These are phyloP conservation scores for Phytophthora aleatoria DNA, from an alignment of 352 stramenopile species.

Conservation along the genomic window DNA sequence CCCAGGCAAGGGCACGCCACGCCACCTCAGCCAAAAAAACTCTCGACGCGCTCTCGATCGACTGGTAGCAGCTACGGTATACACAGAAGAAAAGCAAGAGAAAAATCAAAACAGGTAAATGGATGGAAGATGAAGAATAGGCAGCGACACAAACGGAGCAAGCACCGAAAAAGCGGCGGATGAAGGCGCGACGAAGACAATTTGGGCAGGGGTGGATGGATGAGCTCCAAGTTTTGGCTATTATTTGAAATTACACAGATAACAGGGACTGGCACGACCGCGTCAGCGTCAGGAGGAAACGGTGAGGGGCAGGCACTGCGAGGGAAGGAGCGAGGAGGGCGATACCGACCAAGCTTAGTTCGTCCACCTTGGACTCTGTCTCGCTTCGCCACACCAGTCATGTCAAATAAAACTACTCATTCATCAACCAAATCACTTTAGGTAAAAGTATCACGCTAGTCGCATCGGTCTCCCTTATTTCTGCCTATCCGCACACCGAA, in stretches of 20 bases:
- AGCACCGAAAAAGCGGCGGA: conserved; percentile 36
- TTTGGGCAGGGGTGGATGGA: conserved; percentile 26
- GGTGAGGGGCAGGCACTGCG: conserved; percentile 16
- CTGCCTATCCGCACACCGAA: conserved; percentile 4
- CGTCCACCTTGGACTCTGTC: background rate
- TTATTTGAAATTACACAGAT: conserved; percentile 39
- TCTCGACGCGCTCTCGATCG: conserved; percentile 23
- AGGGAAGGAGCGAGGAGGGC: conserved; percentile 6
- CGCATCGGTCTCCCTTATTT: background rate
- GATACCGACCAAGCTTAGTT: background rate
- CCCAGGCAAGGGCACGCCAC: conserved; percentile 26
- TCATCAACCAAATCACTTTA: conserved; percentile 13
- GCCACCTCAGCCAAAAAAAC: conserved; percentile 17
- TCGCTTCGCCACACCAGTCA: conserved; percentile 17
- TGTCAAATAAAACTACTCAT: conserved; percentile 42
- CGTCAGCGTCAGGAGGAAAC: conserved; percentile 37
- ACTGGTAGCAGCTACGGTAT: conserved; percentile 35
- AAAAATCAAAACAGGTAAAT: conserved; percentile 41
- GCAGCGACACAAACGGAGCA: conserved; percentile 13
- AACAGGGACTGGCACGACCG: conserved; percentile 30
- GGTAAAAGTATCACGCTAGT: background rate
- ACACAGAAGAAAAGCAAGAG: conserved; percentile 20
- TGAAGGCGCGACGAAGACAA: conserved; percentile 37
- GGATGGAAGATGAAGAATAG: conserved; percentile 23
- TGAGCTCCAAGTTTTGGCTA: conserved; percentile 42